These are phyloP conservation scores for Atalantia buxifolia DNA, from an alignment of 345 rosid species.

Conservation along the genomic window DNA sequence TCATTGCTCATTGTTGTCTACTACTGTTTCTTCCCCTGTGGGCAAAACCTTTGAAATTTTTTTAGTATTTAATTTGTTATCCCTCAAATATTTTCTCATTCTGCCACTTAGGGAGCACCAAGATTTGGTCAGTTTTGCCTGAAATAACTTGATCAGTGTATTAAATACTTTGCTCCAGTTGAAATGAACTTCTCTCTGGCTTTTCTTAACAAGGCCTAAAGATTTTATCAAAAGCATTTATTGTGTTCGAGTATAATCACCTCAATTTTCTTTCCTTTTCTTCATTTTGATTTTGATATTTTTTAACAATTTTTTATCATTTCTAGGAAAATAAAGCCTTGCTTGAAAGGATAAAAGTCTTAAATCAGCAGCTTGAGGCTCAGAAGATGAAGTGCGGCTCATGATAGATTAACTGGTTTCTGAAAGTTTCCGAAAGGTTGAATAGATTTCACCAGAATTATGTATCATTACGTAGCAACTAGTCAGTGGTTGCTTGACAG, in stretches of 20 bases:
- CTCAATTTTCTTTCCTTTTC: not conserved
- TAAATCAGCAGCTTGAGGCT: conserved; percentile 46
- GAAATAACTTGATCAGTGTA: not conserved
- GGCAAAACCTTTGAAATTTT: not conserved
- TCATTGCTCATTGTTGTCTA: not conserved
- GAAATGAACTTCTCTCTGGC: not conserved
- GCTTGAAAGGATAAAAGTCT: conserved; percentile 38
- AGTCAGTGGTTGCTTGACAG: not conserved
- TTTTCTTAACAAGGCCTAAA: not conserved
- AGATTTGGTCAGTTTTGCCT: not conserved
- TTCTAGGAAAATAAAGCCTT: conserved; percentile 57
- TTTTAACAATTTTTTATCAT: not conserved
- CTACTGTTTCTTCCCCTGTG: not conserved
- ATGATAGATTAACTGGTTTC: conserved; percentile 9
- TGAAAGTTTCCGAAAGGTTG: not conserved
- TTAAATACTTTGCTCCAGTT: not conserved
- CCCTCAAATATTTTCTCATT: not conserved
- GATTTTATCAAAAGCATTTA: not conserved
- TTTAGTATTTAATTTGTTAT: not conserved
- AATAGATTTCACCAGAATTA: not conserved
- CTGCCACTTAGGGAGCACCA: not conserved
- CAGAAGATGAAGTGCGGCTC: conserved; percentile 44
- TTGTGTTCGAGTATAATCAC: not conserved
- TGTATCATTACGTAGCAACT: not conserved
- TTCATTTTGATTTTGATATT: conserved; percentile 15